phyloP scores from a whole-genome alignment of 495 filamentous ascomycete genomes.

The Glutinoglossum americanum region DNA sequence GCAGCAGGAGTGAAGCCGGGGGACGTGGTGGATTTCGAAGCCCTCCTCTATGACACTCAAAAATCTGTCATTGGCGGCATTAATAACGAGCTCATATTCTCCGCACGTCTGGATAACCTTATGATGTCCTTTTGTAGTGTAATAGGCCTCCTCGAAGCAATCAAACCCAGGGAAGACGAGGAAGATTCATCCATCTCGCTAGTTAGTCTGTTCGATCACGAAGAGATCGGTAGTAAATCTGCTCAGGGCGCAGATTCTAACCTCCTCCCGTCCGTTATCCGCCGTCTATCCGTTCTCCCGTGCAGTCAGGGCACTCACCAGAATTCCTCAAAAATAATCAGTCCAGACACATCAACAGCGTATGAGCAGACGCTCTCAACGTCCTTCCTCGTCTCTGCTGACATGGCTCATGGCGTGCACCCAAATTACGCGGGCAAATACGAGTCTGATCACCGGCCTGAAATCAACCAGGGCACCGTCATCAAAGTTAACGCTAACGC shows the following conservation, averaged over 20 bases:
- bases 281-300: slow-evolving; percentile 59
- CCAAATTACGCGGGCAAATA: slow-evolving; percentile 89
- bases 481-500: slow-evolving; percentile 98
- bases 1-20: slow-evolving; percentile 44
- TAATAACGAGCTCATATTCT: slow-evolving; percentile 86
- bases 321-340: slow-evolving; percentile 7
- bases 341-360: slow-evolving; percentile 30
- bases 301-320: slow-evolving; percentile 7
- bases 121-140: slow-evolving; percentile 84
- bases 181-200: slow-evolving; percentile 66
- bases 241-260: slow-evolving; percentile 91
- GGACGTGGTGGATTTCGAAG: slow-evolving; percentile 80
- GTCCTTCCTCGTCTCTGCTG: slow-evolving; percentile 89
- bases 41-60: slow-evolving; percentile 90
- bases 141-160: slow-evolving; percentile 58
- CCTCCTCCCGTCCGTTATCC: slow-evolving; percentile 69
- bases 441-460: slow-evolving; percentile 70
- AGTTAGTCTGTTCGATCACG: slow-evolving; percentile 87
- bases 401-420: slow-evolving; percentile 91
- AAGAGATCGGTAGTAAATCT: slow-evolving; percentile 81
- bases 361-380: slow-evolving; percentile 82
- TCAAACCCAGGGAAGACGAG: slow-evolving; percentile 42
- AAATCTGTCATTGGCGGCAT: slow-evolving; percentile 72
- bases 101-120: slow-evolving; percentile 78
- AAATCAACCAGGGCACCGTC: slow-evolving; percentile 89